phyloP scores from a whole-genome alignment of 176 grass and related monocot species.

The Musa itinerans region DNA sequence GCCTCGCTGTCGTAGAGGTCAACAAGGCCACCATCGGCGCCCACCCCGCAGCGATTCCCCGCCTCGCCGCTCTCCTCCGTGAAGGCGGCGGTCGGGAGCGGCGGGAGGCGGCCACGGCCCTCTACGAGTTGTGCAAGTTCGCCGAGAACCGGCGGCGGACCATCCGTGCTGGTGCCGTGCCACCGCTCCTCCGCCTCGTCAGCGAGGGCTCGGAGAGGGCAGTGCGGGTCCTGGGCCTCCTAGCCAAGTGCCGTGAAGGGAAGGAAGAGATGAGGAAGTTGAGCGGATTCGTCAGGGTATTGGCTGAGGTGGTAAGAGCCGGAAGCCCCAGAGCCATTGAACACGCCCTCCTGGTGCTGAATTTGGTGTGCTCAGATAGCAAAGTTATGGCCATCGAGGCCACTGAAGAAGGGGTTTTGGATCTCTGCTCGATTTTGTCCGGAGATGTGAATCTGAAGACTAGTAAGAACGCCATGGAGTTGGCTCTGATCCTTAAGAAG shows the following conservation, averaged over 20 bases:
- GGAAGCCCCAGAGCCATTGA: conserved; percentile 64
- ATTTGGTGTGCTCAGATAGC: conserved; percentile 57
- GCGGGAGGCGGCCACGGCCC: conserved; percentile 63
- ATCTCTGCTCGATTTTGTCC: conserved; percentile 45
- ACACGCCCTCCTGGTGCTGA: conserved; percentile 61
- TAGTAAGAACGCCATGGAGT: conserved; percentile 58
- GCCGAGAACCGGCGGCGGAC: conserved; percentile 58
- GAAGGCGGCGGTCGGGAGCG: conserved; percentile 43
- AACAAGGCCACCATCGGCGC: conserved; percentile 93
- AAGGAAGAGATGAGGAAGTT: conserved; percentile 56
- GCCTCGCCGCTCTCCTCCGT: conserved; percentile 40
- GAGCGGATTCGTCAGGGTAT: conserved; percentile 35
- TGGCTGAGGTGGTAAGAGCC: conserved; percentile 28
- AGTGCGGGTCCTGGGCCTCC: conserved; percentile 62
- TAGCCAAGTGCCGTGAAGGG: conserved; percentile 67
- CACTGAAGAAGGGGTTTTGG: conserved; percentile 55
- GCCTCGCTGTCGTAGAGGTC: conserved; percentile 76
- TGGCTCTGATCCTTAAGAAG: conserved; percentile 61
- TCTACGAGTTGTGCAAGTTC: conserved; percentile 91
- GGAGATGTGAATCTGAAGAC: conserved; percentile 70
- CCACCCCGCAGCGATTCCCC: conserved; percentile 43
- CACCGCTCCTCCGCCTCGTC: conserved; percentile 45
- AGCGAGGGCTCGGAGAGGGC: conserved; percentile 64
- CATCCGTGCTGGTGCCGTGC: conserved; percentile 40
- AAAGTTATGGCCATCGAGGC: conserved; percentile 42